Evolutionary conservation across 805 yeast species (phyloP).

Genomic region (Wickerhamomyces mucosus): DNA sequence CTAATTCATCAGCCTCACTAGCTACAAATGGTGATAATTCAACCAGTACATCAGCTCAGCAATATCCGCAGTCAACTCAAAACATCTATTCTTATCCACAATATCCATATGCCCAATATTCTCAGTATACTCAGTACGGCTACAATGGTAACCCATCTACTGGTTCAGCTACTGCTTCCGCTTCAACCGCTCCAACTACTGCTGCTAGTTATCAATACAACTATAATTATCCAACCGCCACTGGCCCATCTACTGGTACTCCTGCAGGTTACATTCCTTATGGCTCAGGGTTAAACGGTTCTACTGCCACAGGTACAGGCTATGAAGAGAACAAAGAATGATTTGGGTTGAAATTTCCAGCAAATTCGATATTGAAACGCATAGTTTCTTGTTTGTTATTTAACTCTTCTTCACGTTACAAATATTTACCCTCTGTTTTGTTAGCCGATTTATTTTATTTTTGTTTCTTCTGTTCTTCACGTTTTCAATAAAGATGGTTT

Average conservation of each 20-base stretch:
- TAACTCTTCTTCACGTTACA: no score
- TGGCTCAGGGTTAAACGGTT: no score
- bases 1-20: constrained; percentile 2
- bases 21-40: constrained; percentile 1
- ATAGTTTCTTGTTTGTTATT: no score
- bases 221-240: neutral
- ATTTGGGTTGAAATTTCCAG: no score
- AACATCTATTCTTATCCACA: constrained; percentile 12
- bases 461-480: no score
- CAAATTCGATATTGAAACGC: no score
- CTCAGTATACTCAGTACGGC: constrained; percentile 7
- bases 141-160: constrained; percentile 2
- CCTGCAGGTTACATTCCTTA: no score
- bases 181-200: neutral
- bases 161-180: constrained; percentile 5
- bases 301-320: no score
- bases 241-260: neutral
- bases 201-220: neutral
- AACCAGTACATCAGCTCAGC: constrained; percentile 1
- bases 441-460: no score
- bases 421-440: no score
- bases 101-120: constrained; percentile 14
- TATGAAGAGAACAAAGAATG: no score
- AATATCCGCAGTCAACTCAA: constrained; percentile 3
- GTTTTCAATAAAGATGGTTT: no score